Conservation (phyloP, 768 basidiomycete species). For the Suillus tomentosus region DNA sequence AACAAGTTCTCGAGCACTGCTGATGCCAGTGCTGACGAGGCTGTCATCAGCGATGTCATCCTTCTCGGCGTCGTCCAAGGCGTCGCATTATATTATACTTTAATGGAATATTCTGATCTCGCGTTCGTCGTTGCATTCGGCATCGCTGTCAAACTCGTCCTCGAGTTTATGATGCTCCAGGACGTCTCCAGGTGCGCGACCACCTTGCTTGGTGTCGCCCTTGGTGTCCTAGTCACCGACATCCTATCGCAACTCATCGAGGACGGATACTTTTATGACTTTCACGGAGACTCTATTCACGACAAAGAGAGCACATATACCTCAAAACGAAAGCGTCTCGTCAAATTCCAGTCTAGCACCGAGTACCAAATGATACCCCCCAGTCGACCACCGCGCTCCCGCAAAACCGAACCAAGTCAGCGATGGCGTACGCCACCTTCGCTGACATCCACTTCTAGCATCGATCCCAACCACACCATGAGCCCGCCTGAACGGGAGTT, state of each 20-base stretch:
- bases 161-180: conserved; percentile 59
- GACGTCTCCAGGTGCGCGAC: conserved; percentile 58
- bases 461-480: conserved; percentile 59
- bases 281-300: conserved; percentile 20
- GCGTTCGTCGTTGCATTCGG: conserved; percentile 57
- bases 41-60: conserved; percentile 58
- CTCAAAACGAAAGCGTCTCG: conserved; percentile 39
- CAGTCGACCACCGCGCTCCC: conserved; percentile 28
- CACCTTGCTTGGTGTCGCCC: conserved; percentile 64
- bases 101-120: conserved; percentile 53
- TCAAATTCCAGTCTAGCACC: conserved; percentile 48
- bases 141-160: conserved; percentile 60
- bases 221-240: conserved; percentile 74
- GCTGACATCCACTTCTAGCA: conserved; percentile 64
- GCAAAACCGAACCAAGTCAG: conserved; percentile 29
- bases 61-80: conserved; percentile 78
- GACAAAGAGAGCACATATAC: conserved; percentile 28
- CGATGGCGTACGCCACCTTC: conserved; percentile 50
- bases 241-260: conserved; percentile 68
- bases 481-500: conserved; percentile 73
- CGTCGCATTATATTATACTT: conserved; percentile 68
- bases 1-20: conserved; percentile 53
- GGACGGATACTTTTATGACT: conserved; percentile 39
- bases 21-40: conserved; percentile 29
- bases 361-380: conserved; percentile 30